phyloP scores from a whole-genome alignment of 176 grass and related monocot genomes.

The Eragrostis nindensis region DNA sequence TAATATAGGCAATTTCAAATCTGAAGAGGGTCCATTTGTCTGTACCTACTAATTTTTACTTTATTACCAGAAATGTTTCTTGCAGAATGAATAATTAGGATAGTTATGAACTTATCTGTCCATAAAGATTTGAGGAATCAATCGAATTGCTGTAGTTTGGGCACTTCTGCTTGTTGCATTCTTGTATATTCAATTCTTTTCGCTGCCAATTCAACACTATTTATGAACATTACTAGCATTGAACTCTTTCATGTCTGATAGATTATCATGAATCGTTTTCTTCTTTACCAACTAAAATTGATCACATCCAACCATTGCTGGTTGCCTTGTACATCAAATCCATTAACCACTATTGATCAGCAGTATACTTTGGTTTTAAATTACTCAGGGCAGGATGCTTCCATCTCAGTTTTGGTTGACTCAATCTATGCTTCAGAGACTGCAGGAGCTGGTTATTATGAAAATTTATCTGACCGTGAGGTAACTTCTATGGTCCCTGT shows the following conservation, averaged over 20 bases:
- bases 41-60: neutral
- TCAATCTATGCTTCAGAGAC: constrained; percentile 74
- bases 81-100: neutral
- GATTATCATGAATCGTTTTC: neutral
- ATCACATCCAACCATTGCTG: neutral
- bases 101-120: neutral
- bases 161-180: neutral
- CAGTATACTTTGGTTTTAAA: constrained; percentile 38
- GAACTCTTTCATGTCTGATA: neutral
- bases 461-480: constrained; percentile 45
- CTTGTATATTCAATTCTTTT: neutral
- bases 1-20: neutral
- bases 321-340: neutral
- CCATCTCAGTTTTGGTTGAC: constrained; percentile 63
- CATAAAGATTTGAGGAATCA: neutral
- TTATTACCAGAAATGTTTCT: neutral
- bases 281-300: neutral
- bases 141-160: neutral
- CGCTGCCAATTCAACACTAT: neutral
- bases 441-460: constrained; percentile 32
- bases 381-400: constrained; percentile 64
- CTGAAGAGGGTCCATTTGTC: neutral
- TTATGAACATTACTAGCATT: neutral
- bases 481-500: constrained; percentile 42
- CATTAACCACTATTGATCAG: neutral